These are phyloP conservation scores for Pholiota conissans DNA, from an alignment of 768 basidiomycete species.

Conservation along the genomic window DNA sequence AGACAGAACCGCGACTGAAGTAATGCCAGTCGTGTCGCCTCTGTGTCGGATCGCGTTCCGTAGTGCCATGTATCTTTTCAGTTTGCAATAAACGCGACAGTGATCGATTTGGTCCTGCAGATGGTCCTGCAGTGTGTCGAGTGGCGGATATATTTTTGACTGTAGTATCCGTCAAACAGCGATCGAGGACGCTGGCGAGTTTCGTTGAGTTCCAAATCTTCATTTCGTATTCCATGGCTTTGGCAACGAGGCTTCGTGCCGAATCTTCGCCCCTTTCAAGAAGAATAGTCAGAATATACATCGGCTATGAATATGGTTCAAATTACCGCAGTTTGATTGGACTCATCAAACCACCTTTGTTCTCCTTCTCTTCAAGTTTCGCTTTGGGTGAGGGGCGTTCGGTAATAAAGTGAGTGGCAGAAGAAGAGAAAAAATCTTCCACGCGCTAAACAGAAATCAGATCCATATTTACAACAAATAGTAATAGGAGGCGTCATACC, in stretches of 20 bases:
- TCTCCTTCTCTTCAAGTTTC: constrained; percentile 54
- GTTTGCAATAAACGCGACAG: constrained; percentile 70
- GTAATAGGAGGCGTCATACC: constrained; percentile 48
- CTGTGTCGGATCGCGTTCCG: constrained; percentile 90
- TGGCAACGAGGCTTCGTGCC: constrained; percentile 53
- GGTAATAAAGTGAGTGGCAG: constrained; percentile 87
- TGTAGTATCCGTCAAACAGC: constrained; percentile 47
- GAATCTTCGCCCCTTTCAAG: constrained; percentile 29
- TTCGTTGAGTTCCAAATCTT: constrained; percentile 86
- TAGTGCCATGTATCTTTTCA: constrained; percentile 83
- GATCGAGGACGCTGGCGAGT: constrained; percentile 68
- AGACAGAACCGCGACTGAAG: constrained; percentile 73
- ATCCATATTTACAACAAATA: constrained; percentile 1
- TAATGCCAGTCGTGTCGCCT: constrained; percentile 87
- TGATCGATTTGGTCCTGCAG: constrained; percentile 41
- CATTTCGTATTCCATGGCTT: constrained; percentile 69
- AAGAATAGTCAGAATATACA: neutral
- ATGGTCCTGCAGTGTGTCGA: constrained; percentile 29
- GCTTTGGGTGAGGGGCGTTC: constrained; percentile 41
- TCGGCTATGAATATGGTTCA: neutral
- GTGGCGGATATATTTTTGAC: constrained; percentile 20
- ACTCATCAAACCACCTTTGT: constrained; percentile 38
- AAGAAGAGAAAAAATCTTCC: constrained; percentile 85
- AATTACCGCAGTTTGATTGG: constrained; percentile 65
- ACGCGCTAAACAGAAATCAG: constrained; percentile 52